Base-by-base conservation (phyloP, 441 rosid species). In the Pelargonium fulgidum region DNA sequence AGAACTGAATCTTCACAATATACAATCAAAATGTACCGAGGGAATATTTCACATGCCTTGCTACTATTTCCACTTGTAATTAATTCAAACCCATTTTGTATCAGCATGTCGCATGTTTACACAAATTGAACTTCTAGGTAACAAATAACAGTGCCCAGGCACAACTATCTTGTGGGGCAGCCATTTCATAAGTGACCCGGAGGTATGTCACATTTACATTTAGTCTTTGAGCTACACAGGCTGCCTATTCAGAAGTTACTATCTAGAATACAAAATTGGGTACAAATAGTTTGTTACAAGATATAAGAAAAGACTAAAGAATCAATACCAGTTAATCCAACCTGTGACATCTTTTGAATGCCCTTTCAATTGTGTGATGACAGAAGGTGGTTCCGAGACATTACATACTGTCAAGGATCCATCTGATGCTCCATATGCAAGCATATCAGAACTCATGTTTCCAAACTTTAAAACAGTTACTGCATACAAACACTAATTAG, bases 341-440 rank as follows among this genome's bases (percentile, higher is more conserved):
- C 99, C 99, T 91, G 99, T 89, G 89, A 93, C 97, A 86, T 93
- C 97, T 82, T 87, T 90, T 10, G 92, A 86, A 70, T 94, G 96
- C 65, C 99, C 98, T 19, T 71, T 84, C 67, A 91, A 83, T 72
- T 85, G 85, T 78, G 83, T 85, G 68, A 83, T 78, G 62, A 89
- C 79, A 69, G 88, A 82, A 75, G 96, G 90, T 76, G 89, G 90
- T 26, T 94, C 91, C 6, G 86, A 83, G 75, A 94, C 95, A 50
- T 64, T 79, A 76, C 97, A 93, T 67, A 89, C 89, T 26, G 92
- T 88, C 75, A 93, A 82, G 73, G 88, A 81, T 77, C 99, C 99
- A 88, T 93, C 97, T 1, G 96, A 81, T 74, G 93, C 93, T 73
- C 99, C 97, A 81, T 84, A 93, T 52, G 99, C 97, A 73, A 91